Base-by-base conservation (phyloP, 1,139 yeast species). In the Yamadazyma kanchanaburiensis region DNA sequence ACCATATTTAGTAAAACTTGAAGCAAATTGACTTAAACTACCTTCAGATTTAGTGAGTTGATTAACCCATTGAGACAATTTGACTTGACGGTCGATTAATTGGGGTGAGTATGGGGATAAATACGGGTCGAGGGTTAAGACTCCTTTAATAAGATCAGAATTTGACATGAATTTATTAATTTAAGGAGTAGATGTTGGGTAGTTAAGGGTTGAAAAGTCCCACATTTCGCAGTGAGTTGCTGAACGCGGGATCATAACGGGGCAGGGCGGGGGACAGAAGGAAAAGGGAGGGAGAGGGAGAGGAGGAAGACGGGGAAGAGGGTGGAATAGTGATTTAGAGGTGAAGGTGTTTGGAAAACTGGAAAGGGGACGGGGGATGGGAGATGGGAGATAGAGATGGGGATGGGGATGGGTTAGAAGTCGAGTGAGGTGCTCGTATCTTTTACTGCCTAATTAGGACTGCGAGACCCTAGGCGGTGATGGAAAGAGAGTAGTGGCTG, bases 111-210 rank as follows among this genome's bases (percentile, higher is more conserved):
- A 81, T 1, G 97, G 96, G 48, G 80, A 79, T 38, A 91, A 69
- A 86, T 91, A 89, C 4, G 96, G 95, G 50, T 91, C 98, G 24
- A 78, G 55, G 24, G 74, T 75, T 23, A 86, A 60, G 13, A 76
- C 82, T 2, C 80, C 84, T 45, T 70, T 64, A 26, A 80, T 54
- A 15, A 46, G 35, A 10, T 10, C 10, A 8, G 20, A n/a, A n/a
- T n/a, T n/a, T n/a, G n/a, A n/a, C n/a, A n/a, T n/a, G n/a, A n/a
- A n/a, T n/a, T n/a, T n/a, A n/a, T n/a, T n/a, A n/a, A n/a, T n/a
- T n/a, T n/a, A n/a, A n/a, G n/a, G n/a, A n/a, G n/a, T n/a, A n/a
- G n/a, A n/a, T n/a, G n/a, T n/a, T n/a, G n/a, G n/a, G n/a, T n/a
- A n/a, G n/a, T 9, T n/a, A 6, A 21, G 11, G 22, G 11, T 6